Evolutionary conservation across 176 grass and related monocot species (phyloP).

Genomic region (Poa annua): DNA sequence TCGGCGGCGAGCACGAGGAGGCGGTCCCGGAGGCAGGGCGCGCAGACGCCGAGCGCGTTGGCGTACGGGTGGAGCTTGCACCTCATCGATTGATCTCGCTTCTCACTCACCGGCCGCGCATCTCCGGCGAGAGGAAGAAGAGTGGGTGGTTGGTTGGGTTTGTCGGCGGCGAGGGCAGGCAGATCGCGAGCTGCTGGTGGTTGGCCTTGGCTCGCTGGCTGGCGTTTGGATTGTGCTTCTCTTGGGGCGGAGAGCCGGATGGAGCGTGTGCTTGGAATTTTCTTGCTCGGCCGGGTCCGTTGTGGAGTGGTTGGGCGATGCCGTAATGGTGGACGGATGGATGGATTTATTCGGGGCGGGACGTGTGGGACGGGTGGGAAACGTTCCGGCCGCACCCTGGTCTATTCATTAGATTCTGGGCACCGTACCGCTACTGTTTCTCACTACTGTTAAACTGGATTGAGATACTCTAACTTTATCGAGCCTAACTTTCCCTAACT

Average conservation of each 20-base stretch:
- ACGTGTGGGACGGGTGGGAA: no score
- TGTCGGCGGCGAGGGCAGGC: neutral
- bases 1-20: constrained; percentile 64
- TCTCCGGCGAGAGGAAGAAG: neutral
- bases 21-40: constrained; percentile 71
- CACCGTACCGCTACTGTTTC: neutral
- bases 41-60: constrained; percentile 72
- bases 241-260: neutral
- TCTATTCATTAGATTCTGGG: neutral
- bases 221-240: constrained; percentile 9
- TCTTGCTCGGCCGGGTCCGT: neutral
- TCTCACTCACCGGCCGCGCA: constrained; percentile 15
- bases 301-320: neutral
- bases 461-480: no score
- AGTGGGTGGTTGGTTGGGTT: neutral
- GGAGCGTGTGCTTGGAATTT: constrained; percentile 23
- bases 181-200: neutral
- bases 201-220: neutral
- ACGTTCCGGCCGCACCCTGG: neutral
- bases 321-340: constrained; percentile 20
- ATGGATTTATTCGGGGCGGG: neutral
- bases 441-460: neutral
- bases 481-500: no score
- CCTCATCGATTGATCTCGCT: constrained; percentile 45
- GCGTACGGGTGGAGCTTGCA: constrained; percentile 80